These are phyloP conservation scores for Phenoliferia sp. DNA, from an alignment of 1,284 basidiomycete genomes.

Conservation along the genomic window DNA sequence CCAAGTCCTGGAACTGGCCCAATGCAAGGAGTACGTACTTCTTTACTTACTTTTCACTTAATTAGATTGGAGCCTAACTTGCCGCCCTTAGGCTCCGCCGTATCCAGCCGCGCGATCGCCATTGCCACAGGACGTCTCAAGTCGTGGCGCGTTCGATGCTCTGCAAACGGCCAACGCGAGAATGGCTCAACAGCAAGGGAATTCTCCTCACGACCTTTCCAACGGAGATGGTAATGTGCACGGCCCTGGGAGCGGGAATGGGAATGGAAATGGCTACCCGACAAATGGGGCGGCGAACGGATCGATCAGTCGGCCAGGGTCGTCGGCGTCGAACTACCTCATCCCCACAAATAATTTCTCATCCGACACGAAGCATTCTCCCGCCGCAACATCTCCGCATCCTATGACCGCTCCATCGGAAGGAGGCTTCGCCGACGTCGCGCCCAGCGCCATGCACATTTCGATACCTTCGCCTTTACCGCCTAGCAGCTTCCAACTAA, in stretches of 20 bases:
- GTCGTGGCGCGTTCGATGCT: conserved; percentile 5
- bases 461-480: not conserved
- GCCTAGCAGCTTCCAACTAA: not conserved
- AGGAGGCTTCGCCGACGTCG: not conserved
- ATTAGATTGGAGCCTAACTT: not conserved
- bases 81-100: not conserved
- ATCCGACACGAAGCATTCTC: not conserved
- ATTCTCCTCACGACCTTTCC: not conserved
- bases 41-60: not conserved
- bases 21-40: not conserved
- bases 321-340: conserved; percentile 4
- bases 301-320: not conserved
- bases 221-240: not conserved
- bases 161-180: not conserved
- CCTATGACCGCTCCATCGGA: not conserved
- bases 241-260: not conserved
- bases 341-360: not conserved
- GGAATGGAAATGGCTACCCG: not conserved
- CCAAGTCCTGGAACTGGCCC: conserved; percentile 13
- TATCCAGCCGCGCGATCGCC: conserved; percentile 21
- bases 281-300: not conserved
- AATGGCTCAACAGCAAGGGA: conserved; percentile 7
- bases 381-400: not conserved
- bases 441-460: not conserved
- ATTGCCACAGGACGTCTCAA: conserved; percentile 7